Percentiles rank a stretch among this genome's conserved stretches.
phyloP scores from a whole-genome alignment of 306 rosid species.

The Quercus variabilis region DNA sequence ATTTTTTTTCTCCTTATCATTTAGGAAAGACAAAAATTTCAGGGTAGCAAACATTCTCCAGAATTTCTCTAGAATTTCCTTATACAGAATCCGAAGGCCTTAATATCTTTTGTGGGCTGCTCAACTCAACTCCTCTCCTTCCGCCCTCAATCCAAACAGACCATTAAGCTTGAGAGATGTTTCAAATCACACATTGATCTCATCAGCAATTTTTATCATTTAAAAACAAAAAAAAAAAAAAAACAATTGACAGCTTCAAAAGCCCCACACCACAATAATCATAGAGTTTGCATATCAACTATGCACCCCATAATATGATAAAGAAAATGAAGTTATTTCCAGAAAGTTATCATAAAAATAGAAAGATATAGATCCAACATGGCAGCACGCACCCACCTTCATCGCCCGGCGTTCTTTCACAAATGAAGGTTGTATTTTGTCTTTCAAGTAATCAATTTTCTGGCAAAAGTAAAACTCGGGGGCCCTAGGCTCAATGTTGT shows the following conservation, averaged over 20 bases:
- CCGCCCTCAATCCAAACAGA: too few relatives aligned
- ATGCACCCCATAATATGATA: neutral
- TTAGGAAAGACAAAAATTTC: too few relatives aligned
- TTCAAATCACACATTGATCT: neutral
- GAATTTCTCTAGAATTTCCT: neutral
- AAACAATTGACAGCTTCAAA: neutral
- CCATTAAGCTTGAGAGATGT: neutral
- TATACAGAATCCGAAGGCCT: neutral
- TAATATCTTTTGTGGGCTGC: neutral
- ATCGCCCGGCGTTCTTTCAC: conserved; percentile 97
- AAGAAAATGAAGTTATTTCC: neutral
- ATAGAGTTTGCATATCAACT: neutral
- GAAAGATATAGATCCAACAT: neutral
- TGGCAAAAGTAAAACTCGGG: conserved; percentile 96
- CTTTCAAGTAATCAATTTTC: conserved; percentile 96
- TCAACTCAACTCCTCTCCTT: too few relatives aligned
- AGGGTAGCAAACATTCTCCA: too few relatives aligned
- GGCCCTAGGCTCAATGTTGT: conserved; percentile 94
- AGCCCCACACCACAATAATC: neutral
- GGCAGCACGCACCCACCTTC: conserved; percentile 54
- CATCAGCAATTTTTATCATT: neutral
- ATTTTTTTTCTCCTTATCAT: too few relatives aligned
- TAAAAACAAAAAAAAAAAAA: neutral
- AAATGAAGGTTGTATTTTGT: conserved; percentile 95
- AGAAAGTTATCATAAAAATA: neutral